Evolutionary conservation across 225 moss, liverwort and hornwort genomes (phyloP), one percentile per base, ranked within the genome.

Genomic region (Polytrichum formosum): DNA sequence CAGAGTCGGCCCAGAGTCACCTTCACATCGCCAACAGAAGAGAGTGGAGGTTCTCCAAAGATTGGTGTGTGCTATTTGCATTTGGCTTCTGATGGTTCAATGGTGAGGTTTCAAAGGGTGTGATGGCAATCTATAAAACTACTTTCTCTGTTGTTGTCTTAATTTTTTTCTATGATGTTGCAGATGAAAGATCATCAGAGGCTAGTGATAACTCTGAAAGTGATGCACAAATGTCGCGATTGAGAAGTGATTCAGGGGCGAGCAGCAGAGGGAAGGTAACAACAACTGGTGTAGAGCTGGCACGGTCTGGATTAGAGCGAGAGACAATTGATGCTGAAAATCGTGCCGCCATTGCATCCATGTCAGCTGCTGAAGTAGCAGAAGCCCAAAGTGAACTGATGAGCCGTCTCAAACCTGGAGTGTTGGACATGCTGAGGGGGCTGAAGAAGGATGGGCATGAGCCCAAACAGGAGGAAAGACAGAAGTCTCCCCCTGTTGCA

Each of bases 371-470:
- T 35, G 91, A 94, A 66, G 80, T 98, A 64, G 91, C 83, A 53
- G 86, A 91, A 73, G 98, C 98, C 55, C 98, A 91, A 76, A 70
- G 76, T 65, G 92, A 94, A 79, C 71, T 98, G 25, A 79, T 72
- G 77, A 74, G 68, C 69, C 86, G 81, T 55, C 58, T 94, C 64
- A 81, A 83, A 60, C 94, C 94, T 29, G 92, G 82, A 64, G 81
- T 90, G 61, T 56, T 98, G 63, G 91, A 94, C 67, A 73, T 88
- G 77, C 76, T 98, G 67, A 85, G 92, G 71, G 90, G 88, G 17
- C 76, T 86, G 29, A 92, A 86, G 71, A 91, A 91, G 72, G 82
- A 72, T 58, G 67, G 23, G 73, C 76, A 70, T 67, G 84, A 85
- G 62, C 74, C 37, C 16, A 77, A 70, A 55, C 90, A 68, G 67